Percentiles rank a stretch among this genome's conserved stretches.
Conservation (phyloP, 208 protist species). For the Phytomonas francai region DNA sequence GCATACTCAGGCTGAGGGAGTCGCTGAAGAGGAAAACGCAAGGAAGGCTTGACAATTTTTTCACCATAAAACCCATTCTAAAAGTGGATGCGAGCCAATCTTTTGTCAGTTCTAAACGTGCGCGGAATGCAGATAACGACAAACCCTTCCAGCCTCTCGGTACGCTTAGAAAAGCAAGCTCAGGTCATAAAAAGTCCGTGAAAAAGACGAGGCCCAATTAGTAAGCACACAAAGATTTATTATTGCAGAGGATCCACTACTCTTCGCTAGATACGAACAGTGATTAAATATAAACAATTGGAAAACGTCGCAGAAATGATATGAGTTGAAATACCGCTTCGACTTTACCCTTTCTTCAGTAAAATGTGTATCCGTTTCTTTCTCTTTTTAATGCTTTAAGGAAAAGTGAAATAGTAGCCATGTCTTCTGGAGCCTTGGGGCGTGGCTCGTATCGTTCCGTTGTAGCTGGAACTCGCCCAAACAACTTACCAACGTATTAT, state of each 20-base stretch:
- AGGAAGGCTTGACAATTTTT: conserved; percentile 86
- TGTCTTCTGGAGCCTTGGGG: conserved; percentile 80
- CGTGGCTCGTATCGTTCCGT: conserved; percentile 77
- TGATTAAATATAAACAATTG: neutral
- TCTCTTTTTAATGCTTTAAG: neutral
- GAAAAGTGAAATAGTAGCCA: conserved; percentile 16
- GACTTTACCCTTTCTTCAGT: neutral
- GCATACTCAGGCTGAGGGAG: conserved; percentile 66
- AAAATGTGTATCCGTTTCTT: conserved; percentile 2
- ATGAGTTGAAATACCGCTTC: neutral
- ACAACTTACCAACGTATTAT: conserved; percentile 63
- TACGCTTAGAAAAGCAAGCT: conserved; percentile 47
- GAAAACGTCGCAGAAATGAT: neutral
- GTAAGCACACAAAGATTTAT: neutral
- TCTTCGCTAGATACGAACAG: neutral
- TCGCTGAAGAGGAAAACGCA: conserved; percentile 76
- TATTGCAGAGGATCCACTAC: neutral
- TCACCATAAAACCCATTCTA: conserved; percentile 40
- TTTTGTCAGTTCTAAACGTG: conserved; percentile 36
- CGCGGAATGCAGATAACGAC: conserved; percentile 19
- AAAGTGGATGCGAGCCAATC: conserved; percentile 5
- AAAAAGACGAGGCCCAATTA: conserved; percentile 29
- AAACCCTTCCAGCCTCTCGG: conserved; percentile 40
- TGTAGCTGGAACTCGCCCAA: conserved; percentile 48
- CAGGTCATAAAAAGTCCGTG: conserved; percentile 77